Evolutionary conservation across 2,329 filamentous ascomycete species (phyloP).

Genomic region (Celoporthe dispersa): DNA sequence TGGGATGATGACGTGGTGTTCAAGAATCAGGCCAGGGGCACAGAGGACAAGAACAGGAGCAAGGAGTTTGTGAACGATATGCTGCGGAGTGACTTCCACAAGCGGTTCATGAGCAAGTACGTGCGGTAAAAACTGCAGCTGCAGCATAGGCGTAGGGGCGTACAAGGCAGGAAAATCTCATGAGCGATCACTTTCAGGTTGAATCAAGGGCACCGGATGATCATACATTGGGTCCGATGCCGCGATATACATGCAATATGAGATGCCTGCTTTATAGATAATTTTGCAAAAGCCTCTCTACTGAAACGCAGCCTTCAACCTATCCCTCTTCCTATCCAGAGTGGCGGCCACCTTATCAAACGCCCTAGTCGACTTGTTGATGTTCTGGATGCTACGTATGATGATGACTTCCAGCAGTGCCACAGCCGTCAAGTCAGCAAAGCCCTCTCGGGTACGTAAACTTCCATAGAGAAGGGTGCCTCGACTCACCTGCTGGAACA

Average conservation of each 20-base stretch:
- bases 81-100: constrained; percentile 94
- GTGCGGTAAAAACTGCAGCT: constrained; percentile 50
- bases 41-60: constrained; percentile 83
- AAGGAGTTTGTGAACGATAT: constrained; percentile 98
- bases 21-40: constrained; percentile 96
- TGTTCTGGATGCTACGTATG: constrained; percentile 16
- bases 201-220: neutral
- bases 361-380: constrained; percentile 19
- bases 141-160: neutral
- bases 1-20: constrained; percentile 99
- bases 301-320: constrained; percentile 15
- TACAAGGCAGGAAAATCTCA: neutral
- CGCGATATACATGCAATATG: no score
- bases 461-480: constrained; percentile 34
- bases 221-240: neutral
- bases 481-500: constrained; percentile 54
- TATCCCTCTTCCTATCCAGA: constrained; percentile 20
- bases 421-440: constrained; percentile 3
- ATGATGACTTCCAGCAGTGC: constrained; percentile 15
- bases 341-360: constrained; percentile 23
- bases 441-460: neutral
- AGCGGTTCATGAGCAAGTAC: constrained; percentile 86
- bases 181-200: neutral
- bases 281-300: neutral
- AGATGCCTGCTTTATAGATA: neutral